Evolutionary conservation across 192 early-diverging fungal species (phyloP), one percentile per base, ranked within the genome.

Genomic region (Radiomyces spectabilis): DNA sequence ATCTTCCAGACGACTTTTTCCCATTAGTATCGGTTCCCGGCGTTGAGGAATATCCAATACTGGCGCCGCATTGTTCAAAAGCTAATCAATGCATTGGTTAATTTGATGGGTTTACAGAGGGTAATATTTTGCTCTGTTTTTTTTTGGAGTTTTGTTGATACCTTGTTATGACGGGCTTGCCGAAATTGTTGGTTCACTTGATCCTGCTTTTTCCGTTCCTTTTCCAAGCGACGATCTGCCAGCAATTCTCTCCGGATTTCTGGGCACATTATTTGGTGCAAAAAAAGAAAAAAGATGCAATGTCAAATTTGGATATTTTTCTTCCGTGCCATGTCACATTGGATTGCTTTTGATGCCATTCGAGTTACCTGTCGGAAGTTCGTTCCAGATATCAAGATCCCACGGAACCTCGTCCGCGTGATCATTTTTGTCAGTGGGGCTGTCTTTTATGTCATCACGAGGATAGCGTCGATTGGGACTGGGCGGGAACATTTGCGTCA

Each of bases 161-260:
- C 15, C 39, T 49, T 8, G n/a, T 41, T 29, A 33, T 21, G 18
- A 42, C 6, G 37, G n/a, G n/a, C n/a, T n/a, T n/a, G n/a, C n/a
- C n/a, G n/a, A n/a, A n/a, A n/a, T n/a, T n/a, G n/a, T n/a, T n/a
- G n/a, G n/a, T n/a, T n/a, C 6, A 18, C 18, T 16, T 44, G 41
- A 55, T 37, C 22, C 6, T 29, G 21, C 19, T 33, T 46, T n/a
- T 52, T 51, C 21, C 27, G 49, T n/a, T 33, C 31, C 25, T 37
- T 22, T 31, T 40, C 25, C 13, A 31, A 39, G 1, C 58, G 45
- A 43, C 44, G 48, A 27, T 41, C 38, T 18, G 16, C 47, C 5
- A 60, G 26, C 18, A 60, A 30, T 22, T 60, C 58, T 19, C 19
- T 18, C 24, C 41, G 47, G n/a, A 60, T 60, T 41, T 50, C 58